Conservation (phyloP, 2,329 filamentous ascomycete genomes). For the Neonectria punicea region DNA sequence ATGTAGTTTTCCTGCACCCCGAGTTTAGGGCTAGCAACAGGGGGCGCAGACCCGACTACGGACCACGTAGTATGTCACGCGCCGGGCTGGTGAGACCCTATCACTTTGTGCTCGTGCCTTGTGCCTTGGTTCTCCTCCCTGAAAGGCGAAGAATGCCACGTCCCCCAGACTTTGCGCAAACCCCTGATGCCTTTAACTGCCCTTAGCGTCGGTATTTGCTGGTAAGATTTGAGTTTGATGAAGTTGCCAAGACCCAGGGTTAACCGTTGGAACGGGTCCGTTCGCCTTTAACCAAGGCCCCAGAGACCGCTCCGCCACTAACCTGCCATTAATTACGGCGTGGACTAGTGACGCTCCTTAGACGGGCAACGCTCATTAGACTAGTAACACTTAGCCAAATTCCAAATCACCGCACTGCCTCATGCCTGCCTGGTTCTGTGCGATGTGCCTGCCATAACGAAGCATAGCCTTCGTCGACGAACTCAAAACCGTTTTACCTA, state of each 20-base stretch:
- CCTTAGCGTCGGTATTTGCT: neutral
- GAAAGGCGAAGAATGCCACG: neutral
- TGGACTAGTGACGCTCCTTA: too few species aligned
- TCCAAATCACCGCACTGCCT: neutral
- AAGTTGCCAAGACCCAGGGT: slow-evolving; percentile 1
- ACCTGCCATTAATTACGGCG: too few species aligned
- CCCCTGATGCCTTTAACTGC: neutral
- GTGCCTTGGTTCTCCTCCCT: neutral
- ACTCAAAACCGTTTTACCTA: neutral
- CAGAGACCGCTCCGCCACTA: neutral
- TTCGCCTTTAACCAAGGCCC: neutral
- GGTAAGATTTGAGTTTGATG: neutral
- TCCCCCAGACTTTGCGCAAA: neutral
- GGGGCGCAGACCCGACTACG: neutral
- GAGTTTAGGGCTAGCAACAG: neutral
- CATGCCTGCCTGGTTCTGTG: too few species aligned
- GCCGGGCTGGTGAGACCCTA: neutral
- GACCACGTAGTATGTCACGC: neutral
- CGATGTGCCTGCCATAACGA: too few species aligned
- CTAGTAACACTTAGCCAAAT: neutral
- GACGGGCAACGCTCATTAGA: neutral
- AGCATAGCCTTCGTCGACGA: too few species aligned
- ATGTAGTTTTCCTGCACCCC: neutral
- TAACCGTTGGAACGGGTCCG: neutral
- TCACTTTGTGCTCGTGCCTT: neutral